Conservation (phyloP, 306 rosid species). For the Glycine latifolia region DNA sequence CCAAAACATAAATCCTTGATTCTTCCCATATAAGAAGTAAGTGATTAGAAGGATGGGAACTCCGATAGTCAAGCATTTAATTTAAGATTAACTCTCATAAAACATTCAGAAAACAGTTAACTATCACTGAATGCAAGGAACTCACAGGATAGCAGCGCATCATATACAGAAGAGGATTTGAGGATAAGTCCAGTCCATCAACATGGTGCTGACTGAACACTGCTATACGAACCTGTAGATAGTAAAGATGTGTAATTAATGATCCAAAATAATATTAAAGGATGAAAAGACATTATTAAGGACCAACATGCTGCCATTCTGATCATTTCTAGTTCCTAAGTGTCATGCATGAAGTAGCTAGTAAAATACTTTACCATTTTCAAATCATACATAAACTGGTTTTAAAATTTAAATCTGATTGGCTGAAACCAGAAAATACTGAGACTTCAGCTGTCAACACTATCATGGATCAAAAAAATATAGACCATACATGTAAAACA, state of each 20-base stretch:
- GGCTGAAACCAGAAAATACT: conserved; percentile 34
- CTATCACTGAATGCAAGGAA: conserved; percentile 44
- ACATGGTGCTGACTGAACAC: conserved; percentile 99
- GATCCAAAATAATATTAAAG: conserved; percentile 40
- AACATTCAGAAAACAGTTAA: conserved; percentile 22
- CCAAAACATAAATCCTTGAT: conserved; percentile 24
- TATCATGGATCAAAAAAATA: conserved; percentile 13
- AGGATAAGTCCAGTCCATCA: conserved; percentile 93
- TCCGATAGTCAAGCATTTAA: conserved; percentile 19
- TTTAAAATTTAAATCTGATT: conserved; percentile 28
- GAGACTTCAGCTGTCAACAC: neutral
- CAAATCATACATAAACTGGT: neutral
- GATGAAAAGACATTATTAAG: conserved; percentile 37
- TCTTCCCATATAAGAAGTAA: conserved; percentile 30
- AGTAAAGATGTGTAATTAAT: conserved; percentile 30
- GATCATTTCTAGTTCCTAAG: conserved; percentile 20
- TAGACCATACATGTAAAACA: conserved; percentile 18
- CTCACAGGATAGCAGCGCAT: conserved; percentile 99
- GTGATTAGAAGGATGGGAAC: conserved; percentile 31
- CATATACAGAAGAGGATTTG: conserved; percentile 96
- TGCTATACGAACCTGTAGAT: conserved; percentile 92
- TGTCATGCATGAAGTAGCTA: conserved; percentile 21
- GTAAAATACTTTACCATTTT: conserved; percentile 4
- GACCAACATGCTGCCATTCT: conserved; percentile 3
- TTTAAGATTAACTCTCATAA: conserved; percentile 19